Conservation (phyloP, 2,329 filamentous ascomycete species). For the Hawksworthiomyces lignivorus region DNA sequence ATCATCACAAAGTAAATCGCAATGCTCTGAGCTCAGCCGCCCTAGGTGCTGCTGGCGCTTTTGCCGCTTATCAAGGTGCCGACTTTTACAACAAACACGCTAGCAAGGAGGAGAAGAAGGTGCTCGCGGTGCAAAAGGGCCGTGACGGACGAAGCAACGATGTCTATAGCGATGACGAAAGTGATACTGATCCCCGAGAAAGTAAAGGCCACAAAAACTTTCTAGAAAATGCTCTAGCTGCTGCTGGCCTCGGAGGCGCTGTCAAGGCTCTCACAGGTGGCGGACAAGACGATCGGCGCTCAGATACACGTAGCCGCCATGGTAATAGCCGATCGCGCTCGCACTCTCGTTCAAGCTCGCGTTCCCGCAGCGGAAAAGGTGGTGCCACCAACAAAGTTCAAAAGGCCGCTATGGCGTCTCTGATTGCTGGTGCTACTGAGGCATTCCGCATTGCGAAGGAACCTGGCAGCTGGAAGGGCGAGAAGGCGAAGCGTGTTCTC, state of each 20-base stretch:
- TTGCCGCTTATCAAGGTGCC: slow-evolving; percentile 57
- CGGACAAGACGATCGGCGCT: slow-evolving; percentile 27
- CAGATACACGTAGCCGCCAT: slow-evolving; percentile 41
- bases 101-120: slow-evolving; percentile 45
- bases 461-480: slow-evolving; percentile 80
- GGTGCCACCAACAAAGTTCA: slow-evolving; percentile 54
- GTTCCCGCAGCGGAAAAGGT: slow-evolving; percentile 39
- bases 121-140: slow-evolving; percentile 44
- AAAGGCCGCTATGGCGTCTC: slow-evolving; percentile 83
- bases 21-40: slow-evolving; percentile 54
- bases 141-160: slow-evolving; percentile 44
- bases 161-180: slow-evolving; percentile 53
- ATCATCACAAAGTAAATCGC: slow-evolving; percentile 42
- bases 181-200: slow-evolving; percentile 46
- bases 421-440: slow-evolving; percentile 84
- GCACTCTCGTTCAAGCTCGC: slow-evolving; percentile 47
- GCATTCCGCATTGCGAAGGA: slow-evolving; percentile 87
- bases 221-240: slow-evolving; percentile 54
- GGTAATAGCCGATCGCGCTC: slow-evolving; percentile 27
- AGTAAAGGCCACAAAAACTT: slow-evolving; percentile 58
- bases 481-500: slow-evolving; percentile 84
- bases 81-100: slow-evolving; percentile 56
- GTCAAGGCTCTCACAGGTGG: slow-evolving; percentile 51
- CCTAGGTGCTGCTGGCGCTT: slow-evolving; percentile 54
- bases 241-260: slow-evolving; percentile 53